phyloP scores from a whole-genome alignment of 1,284 basidiomycete genomes.

The Amylostereum chailletii region DNA sequence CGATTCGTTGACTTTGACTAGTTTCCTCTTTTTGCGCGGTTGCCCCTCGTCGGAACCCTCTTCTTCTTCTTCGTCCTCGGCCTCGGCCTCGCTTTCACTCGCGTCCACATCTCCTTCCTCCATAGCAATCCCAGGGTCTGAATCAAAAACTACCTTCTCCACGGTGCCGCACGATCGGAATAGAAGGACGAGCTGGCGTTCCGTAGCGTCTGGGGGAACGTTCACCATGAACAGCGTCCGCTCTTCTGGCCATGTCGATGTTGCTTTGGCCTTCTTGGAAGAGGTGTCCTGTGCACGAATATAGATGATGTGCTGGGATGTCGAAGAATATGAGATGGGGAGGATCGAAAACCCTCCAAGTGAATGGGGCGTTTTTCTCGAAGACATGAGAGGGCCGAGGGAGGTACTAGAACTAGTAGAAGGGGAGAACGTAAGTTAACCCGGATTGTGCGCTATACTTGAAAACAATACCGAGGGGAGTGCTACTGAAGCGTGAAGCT shows the following conservation, averaged over 20 bases:
- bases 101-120: constrained; percentile 31
- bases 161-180: constrained; percentile 72
- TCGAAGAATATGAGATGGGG: constrained; percentile 7
- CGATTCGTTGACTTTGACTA: constrained; percentile 21
- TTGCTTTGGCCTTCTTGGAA: constrained; percentile 15
- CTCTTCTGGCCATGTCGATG: constrained; percentile 41
- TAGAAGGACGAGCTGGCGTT: constrained; percentile 63
- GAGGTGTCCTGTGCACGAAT: constrained; percentile 9
- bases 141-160: constrained; percentile 63
- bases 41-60: constrained; percentile 23
- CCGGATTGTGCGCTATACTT: no score
- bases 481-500: no score
- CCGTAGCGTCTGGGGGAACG: constrained; percentile 76
- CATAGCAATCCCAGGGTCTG: constrained; percentile 26
- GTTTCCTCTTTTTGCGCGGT: constrained; percentile 41
- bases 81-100: constrained; percentile 23
- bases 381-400: not conserved
- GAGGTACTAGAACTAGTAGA: no score
- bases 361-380: not conserved
- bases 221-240: constrained; percentile 84
- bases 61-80: constrained; percentile 17
- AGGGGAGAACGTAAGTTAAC: no score
- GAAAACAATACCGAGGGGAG: no score
- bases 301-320: constrained; percentile 10
- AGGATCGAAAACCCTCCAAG: constrained; percentile 13